Percentiles rank a stretch among this genome's conserved stretches.
Conservation (phyloP, 2,329 filamentous ascomycete genomes). For the Cytospora piceicola region DNA sequence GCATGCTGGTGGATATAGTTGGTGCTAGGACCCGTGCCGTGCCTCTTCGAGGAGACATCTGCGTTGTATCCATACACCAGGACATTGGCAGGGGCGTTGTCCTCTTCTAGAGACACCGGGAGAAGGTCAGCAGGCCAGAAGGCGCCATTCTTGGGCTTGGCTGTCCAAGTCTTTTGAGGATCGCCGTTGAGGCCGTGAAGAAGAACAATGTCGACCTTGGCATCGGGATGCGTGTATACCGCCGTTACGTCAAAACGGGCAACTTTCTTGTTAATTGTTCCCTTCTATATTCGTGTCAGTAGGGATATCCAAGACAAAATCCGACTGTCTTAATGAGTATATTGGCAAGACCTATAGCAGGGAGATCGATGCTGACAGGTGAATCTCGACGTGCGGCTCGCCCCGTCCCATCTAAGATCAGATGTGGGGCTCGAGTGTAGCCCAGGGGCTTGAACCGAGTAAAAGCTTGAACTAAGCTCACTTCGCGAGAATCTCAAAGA, state of each 20-base stretch:
- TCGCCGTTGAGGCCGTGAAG: conserved; percentile 73
- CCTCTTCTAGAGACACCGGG: conserved; percentile 57
- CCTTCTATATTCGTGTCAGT: conserved; percentile 41
- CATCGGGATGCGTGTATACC: conserved; percentile 62
- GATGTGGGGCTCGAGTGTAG: conserved; percentile 18
- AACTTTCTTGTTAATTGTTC: conserved; percentile 53
- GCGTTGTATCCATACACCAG: conserved; percentile 78
- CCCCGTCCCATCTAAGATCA: conserved; percentile 23
- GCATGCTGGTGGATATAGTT: conserved; percentile 73
- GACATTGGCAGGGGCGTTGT: conserved; percentile 61
- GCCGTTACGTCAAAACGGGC: conserved; percentile 62
- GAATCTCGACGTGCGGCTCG: conserved; percentile 19
- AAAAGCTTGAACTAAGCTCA: not conserved
- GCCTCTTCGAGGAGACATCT: conserved; percentile 58
- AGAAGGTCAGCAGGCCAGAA: conserved; percentile 75
- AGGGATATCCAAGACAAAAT: not conserved
- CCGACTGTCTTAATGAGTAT: not conserved
- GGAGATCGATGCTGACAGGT: conserved; percentile 29
- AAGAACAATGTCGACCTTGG: conserved; percentile 67
- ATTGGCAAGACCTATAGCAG: not conserved
- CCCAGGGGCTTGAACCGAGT: conserved; percentile 7
- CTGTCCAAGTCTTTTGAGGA: conserved; percentile 66
- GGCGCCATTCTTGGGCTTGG: conserved; percentile 42
- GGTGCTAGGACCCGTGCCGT: conserved; percentile 60
- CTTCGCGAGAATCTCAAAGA: not conserved